Evolutionary conservation across 179 eudicot species (phyloP), one percentile per base, ranked within the genome.

Genomic region (Vitellaria paradoxa): DNA sequence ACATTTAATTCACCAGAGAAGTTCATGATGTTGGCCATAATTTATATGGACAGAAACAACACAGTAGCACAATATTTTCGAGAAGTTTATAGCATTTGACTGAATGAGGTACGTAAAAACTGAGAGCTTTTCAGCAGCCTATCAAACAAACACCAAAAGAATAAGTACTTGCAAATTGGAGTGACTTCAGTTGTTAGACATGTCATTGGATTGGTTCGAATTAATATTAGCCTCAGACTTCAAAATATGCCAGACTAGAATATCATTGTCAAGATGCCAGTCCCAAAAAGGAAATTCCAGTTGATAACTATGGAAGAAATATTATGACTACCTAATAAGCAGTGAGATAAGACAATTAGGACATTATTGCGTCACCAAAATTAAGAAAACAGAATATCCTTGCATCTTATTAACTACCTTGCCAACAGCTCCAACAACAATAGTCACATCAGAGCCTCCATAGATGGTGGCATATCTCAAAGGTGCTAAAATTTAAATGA

Each of bases 391-490:
- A 20, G 55, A 8, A 45, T 24, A 46, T 37, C 42, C 42, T 24
- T 70, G 63, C 53, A 26, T 18, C 60, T 37, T 70, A 23, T 45
- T 53, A 63, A 86, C 76, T 87, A 93, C 99, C 98, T 96, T 93
- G 88, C 99, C 98, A 81, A 93, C 96, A 53, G 99, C 99, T 73
- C 99, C 99, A 64, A 96, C 90, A 84, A 96, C 89, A 72, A 96
- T 89, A 71, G 99, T 96, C 59, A 97, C 87, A 84, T 96, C 99
- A 69, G 99, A 96, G 84, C 97, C 93, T 77, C 98, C 99, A 87
- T 92, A 96, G 46, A 94, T 74, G 65, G 96, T 93, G 80, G 98
- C 99, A 82, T 87, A 93, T 85, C 83, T 91, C 78, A 96, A 79
- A 68, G 99, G 99, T 65, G 97, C 99, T 75, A 96, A 86, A 47